Percentiles rank a stretch among this genome's conserved stretches.
phyloP scores from a whole-genome alignment of 2,329 filamentous ascomycete genomes.

The Xylaria arbuscula region DNA sequence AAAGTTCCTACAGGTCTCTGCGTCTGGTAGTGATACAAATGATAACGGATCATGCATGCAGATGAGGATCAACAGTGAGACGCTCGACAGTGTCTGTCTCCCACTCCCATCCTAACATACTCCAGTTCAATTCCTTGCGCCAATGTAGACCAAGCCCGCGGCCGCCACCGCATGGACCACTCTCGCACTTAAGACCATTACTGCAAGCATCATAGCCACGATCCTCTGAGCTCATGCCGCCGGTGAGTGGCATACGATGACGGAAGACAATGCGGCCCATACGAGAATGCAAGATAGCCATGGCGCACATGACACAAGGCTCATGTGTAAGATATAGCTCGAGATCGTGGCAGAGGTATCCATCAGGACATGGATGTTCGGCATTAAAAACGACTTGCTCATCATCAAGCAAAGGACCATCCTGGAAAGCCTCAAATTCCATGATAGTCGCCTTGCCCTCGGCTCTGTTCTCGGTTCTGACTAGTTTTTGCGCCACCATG shows the following conservation, averaged over 20 bases:
- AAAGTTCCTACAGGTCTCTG: constrained; percentile 44
- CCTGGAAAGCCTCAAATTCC: constrained; percentile 73
- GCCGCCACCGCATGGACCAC: constrained; percentile 58
- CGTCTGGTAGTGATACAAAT: constrained; percentile 47
- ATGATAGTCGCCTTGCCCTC: constrained; percentile 55
- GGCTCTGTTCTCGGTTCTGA: constrained; percentile 64
- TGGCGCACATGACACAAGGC: constrained; percentile 95
- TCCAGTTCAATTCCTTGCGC: constrained; percentile 86
- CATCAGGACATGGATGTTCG: constrained; percentile 76
- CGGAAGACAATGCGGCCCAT: constrained; percentile 89
- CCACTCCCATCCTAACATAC: constrained; percentile 83
- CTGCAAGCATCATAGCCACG: constrained; percentile 60
- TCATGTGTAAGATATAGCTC: constrained; percentile 96
- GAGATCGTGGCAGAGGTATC: constrained; percentile 92
- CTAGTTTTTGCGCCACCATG: constrained; percentile 79
- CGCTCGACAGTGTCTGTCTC: constrained; percentile 59
- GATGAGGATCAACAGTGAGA: constrained; percentile 58
- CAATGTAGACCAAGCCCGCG: constrained; percentile 76
- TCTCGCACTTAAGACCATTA: constrained; percentile 45
- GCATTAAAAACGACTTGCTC: constrained; percentile 71
- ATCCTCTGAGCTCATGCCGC: constrained; percentile 84
- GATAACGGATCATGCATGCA: constrained; percentile 59
- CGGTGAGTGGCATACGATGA: constrained; percentile 80
- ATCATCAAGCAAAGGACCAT: constrained; percentile 73
- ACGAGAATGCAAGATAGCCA: constrained; percentile 94